Base-by-base conservation (phyloP, 495 filamentous ascomycete genomes). In the Neurospora sp. region DNA sequence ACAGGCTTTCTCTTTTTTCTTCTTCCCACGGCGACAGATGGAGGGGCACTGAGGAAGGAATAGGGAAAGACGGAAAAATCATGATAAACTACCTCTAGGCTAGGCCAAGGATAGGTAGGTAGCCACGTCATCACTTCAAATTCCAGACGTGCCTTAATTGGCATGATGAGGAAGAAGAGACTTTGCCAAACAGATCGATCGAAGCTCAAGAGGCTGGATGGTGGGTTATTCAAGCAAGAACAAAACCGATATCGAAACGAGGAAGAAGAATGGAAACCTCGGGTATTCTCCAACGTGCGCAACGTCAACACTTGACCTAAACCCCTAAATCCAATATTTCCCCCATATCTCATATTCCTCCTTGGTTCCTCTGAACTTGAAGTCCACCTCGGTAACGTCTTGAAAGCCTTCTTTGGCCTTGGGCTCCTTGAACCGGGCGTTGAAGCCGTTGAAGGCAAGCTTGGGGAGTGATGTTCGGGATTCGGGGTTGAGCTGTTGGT, bases 351-450 rank as follows among this genome's bases (percentile, higher is more conserved):
- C 83, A 77, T 89, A 89, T 40, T 87, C 83, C 38, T 89, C 83
- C 73, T 82, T 80, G 2, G 82, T 82, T 12, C 84, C 84, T 27
- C 76, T 71, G 69, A 86, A 86, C 44, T 79, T 77, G 69, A 97
- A 97, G 17, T 91, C 87, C 1, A 92, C 83, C 27, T 86, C 86
- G 6, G 87, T 80, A 27, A 99, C 87, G 76, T 97, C 93, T 69
- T 91, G 85, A 79, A 97, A 98, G 0, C 96, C 96, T 77, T 99
- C 96, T 3, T 85, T 81, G 8, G 87, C 74, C n/a, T 84, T 84
- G 8, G 94, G 96, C 75, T 90, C 87, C 74, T 88, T 88, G 80
- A 91, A 94, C 69, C 91, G 84, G 10, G 89, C 86, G 16, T 81
- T 82, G 75, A 92, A 99, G 35, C 89, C 85, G 12, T 85, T 87